Conservation (phyloP, 768 basidiomycete genomes). For the Tricholoma terreum region DNA sequence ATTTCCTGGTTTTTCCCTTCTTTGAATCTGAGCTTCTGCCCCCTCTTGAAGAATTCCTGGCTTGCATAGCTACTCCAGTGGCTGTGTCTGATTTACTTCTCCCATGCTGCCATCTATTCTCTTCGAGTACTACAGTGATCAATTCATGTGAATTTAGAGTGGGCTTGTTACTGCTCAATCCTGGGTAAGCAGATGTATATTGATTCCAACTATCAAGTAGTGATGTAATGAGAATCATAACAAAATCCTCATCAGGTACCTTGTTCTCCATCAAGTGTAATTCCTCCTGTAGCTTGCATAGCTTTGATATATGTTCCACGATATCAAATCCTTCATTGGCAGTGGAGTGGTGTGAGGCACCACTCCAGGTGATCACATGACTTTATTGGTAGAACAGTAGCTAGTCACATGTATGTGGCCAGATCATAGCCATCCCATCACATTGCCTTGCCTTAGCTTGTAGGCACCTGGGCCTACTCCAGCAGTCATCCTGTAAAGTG, state of each 20-base stretch:
- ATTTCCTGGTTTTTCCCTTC: constrained; percentile 9
- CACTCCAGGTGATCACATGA: too few relatives aligned
- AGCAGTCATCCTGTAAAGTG: constrained; percentile 20
- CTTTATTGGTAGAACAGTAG: too few relatives aligned
- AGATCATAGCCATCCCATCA: too few relatives aligned
- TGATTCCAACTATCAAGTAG: constrained; percentile 27
- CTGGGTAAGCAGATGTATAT: constrained; percentile 22
- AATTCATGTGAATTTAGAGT: constrained; percentile 17
- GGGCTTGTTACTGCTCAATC: constrained; percentile 13
- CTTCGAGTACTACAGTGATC: constrained; percentile 13
- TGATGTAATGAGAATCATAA: constrained; percentile 28
- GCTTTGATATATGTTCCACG: constrained; percentile 21
- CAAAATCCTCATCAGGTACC: constrained; percentile 27
- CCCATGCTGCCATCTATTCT: neutral
- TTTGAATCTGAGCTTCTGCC: too few relatives aligned
- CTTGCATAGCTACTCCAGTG: neutral
- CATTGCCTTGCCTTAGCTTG: too few relatives aligned
- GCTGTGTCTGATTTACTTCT: neutral
- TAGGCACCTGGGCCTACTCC: too few relatives aligned
- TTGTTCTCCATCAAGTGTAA: constrained; percentile 21
- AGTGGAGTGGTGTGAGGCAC: too few relatives aligned
- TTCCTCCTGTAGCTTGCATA: constrained; percentile 23
- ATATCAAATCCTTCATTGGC: constrained; percentile 26
- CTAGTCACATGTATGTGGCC: too few relatives aligned
- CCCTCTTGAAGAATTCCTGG: neutral